Evolutionary conservation across 805 yeast genomes (phyloP), one percentile per base, ranked within the genome.

Genomic region (Candida jianshihensis): DNA sequence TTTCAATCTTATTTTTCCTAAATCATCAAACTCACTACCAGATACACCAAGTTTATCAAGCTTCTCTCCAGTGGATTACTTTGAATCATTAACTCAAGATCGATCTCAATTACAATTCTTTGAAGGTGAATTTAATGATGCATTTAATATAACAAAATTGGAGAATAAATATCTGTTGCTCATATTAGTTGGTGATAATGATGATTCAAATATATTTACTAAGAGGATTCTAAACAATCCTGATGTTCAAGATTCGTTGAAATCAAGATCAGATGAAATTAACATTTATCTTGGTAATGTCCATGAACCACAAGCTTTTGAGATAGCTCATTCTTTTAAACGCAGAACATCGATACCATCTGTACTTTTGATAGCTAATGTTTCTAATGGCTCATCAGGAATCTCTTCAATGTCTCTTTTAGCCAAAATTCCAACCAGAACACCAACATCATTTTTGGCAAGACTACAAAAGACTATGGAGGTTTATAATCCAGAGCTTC

Each of bases 261-360:
- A 56, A 11, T 58, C 31, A 4, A 18, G n/a, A 19, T 5, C 59
- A 2, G 64, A 71, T 28, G 66, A 79, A 31, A 39, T 73, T n/a
- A 43, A 75, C 1, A 63, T 81, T 1, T 83, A 81, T 68, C 70
- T 81, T 27, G 84, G 85, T 0, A 75, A 78, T 44, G 76, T 75
- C 18, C 58, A 66, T 13, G 76, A 76, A 44, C 68, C 80, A 1
- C 90, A 83, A 53, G 73, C 83, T 4, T 76, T 73, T 62, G 77
- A 77, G 39, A 70, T 83, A 28, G 83, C 85, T 1, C 68, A 68
- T 43, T 63, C 71, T 26, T 64, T 81, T 42, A 66, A 63, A 26
- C 69, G 73, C 3, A 64, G 69, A 19, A 63, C 70, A 26, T 60
- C 77, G 18, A 5, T 29, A 6, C 90, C 92, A 1, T 75, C 67